These are phyloP conservation scores for Coelastrella sp. DNA, from an alignment of 139 green algal genomes.

Conservation along the genomic window DNA sequence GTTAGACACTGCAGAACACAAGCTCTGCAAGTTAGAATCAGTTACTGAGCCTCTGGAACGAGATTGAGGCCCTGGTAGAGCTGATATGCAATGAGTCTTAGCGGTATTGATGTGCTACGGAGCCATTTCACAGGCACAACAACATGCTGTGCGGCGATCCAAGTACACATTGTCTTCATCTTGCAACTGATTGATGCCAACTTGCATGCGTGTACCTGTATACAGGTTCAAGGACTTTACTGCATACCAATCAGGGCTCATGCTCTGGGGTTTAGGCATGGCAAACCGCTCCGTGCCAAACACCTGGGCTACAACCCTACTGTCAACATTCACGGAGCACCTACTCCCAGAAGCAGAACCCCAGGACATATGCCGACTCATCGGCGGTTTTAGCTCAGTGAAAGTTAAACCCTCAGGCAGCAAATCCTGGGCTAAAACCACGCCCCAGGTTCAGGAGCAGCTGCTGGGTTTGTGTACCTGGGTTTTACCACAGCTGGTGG, in stretches of 20 bases:
- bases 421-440: neutral
- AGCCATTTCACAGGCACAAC: no score
- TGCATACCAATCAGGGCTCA: neutral
- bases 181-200: neutral
- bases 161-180: neutral
- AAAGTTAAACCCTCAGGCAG: neutral
- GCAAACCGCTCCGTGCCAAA: neutral
- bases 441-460: neutral
- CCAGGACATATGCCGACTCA: neutral
- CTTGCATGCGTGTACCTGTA: no score
- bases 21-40: no score
- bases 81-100: no score
- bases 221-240: conserved; percentile 23
- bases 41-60: no score
- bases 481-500: conserved; percentile 4
- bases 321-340: neutral
- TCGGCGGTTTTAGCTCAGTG: neutral
- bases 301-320: neutral
- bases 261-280: conserved; percentile 20
- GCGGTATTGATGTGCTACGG: no score
- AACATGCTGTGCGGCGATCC: neutral
- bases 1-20: no score
- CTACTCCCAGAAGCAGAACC: neutral
- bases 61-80: no score
- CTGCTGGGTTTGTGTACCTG: neutral